A percentile compares a stretch with the other conserved stretches of the same genome.
Evolutionary conservation across 1,284 basidiomycete genomes (phyloP).

Genomic region (Wallemia mellicola): DNA sequence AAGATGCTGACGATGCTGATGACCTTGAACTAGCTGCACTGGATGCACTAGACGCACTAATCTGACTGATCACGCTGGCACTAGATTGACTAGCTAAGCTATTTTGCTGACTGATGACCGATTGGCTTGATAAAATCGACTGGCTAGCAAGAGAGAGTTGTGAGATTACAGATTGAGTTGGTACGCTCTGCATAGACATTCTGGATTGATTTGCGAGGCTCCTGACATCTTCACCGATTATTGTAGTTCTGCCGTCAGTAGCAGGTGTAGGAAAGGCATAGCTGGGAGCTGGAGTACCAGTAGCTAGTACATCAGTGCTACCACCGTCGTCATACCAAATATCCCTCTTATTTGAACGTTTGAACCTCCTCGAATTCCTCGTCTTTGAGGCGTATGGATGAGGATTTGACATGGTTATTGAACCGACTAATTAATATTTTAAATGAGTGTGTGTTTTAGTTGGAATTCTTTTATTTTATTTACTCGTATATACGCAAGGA

Average conservation of each 20-base stretch:
- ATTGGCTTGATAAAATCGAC: neutral
- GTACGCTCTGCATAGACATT: neutral
- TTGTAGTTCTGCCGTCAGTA: neutral
- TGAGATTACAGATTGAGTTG: neutral
- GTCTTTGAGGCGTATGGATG: neutral
- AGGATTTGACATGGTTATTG: neutral
- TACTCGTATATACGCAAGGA: neutral
- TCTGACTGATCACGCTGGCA: neutral
- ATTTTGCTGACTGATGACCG: neutral
- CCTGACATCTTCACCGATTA: neutral
- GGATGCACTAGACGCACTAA: neutral
- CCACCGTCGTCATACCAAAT: neutral
- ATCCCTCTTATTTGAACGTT: neutral
- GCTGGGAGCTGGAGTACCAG: neutral
- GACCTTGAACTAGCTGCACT: neutral
- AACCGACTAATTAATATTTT: neutral
- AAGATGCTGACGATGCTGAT: neutral
- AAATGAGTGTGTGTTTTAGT: neutral
- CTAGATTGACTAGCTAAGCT: neutral
- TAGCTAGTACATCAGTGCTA: neutral
- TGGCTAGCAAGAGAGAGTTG: neutral
- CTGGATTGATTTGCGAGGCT: neutral
- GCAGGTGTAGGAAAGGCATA: neutral
- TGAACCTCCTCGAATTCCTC: neutral
- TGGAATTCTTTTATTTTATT: neutral